Conservation (phyloP, 106 monocot species). For the Dendrobium nobile region DNA sequence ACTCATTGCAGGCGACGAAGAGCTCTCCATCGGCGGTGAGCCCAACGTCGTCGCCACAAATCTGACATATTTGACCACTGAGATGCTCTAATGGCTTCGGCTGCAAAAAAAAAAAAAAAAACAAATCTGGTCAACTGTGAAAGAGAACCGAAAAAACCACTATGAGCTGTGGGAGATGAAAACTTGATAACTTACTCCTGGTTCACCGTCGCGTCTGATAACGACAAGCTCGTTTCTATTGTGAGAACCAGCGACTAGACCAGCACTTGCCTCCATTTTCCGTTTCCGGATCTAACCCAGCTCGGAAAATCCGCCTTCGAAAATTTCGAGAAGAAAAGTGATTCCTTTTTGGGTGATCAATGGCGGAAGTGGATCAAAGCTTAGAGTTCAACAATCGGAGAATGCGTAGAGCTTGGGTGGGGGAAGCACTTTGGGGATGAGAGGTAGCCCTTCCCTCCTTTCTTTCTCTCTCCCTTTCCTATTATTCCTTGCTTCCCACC, state of each 20-base stretch:
- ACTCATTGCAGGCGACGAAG: constrained; percentile 95
- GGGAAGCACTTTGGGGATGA: neutral
- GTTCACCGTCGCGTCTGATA: constrained; percentile 69
- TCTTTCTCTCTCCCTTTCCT: neutral
- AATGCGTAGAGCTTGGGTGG: neutral
- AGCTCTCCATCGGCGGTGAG: constrained; percentile 71
- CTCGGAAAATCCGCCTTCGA: neutral
- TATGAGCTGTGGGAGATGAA: neutral
- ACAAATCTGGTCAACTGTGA: neutral
- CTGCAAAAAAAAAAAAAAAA: constrained; percentile 27
- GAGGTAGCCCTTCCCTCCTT: neutral
- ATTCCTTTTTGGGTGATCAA: neutral
- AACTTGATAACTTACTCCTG: constrained; percentile 31
- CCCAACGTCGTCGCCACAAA: constrained; percentile 92
- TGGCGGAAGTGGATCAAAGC: neutral
- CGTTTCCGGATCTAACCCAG: neutral
- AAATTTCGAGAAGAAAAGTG: neutral
- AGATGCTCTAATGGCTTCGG: constrained; percentile 65
- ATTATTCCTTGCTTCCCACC: constrained; percentile 3
- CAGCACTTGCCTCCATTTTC: constrained; percentile 63
- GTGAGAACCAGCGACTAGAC: constrained; percentile 84
- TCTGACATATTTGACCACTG: constrained; percentile 88
- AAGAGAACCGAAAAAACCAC: neutral
- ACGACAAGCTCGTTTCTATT: constrained; percentile 91
- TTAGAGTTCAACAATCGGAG: neutral